Base-by-base conservation (phyloP, 129 eudicot genomes). In the Logfia minima region DNA sequence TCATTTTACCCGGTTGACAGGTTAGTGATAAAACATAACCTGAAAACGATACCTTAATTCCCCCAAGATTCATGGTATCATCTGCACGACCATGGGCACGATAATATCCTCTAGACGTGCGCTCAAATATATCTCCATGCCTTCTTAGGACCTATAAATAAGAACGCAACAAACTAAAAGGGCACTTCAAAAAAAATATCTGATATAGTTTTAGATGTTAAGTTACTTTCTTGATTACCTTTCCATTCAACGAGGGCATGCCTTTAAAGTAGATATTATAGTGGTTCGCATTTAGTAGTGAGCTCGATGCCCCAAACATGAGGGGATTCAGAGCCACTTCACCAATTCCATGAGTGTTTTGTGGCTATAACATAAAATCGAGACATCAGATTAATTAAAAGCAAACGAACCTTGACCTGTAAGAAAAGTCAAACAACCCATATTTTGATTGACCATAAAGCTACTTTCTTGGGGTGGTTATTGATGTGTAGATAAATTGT, bases 11-110 rank as follows among this genome's bases (percentile, higher is more conserved):
- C 37, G 13, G 13, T 21, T 61, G 8, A 14, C 14, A 8, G 8
- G 5, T 23, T 45, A 5, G 23, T 8, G 74, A 41, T 23, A 43
- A 45, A 41, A 37, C 19, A 70, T 14, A 45, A 45, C 41, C 60
- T 17, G 23, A 79, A 53, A 76, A 51, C 13, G 73, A 78, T 28
- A 90, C 98, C 97, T 94, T 94, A 64, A 94, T 89, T 24, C 99
- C 99, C 39, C 99, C 99, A 64, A 94, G 96, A 88, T 94, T 94
- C 99, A 94, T 94, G 58, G 99, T 94, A 80, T 94, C 99, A 85
- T 94, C 99, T 52, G 99, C 93, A 71, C 99, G 96, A 64, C 99
- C 99, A 83, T 94, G 99, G 8, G 96, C 97, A 45, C 87, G 90
- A 82, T 87, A 94, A 82, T 79, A 94, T 74, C 99, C 97, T 75